Base-by-base conservation (phyloP, 257 asterid species). In the Leptodermis oblonga region DNA sequence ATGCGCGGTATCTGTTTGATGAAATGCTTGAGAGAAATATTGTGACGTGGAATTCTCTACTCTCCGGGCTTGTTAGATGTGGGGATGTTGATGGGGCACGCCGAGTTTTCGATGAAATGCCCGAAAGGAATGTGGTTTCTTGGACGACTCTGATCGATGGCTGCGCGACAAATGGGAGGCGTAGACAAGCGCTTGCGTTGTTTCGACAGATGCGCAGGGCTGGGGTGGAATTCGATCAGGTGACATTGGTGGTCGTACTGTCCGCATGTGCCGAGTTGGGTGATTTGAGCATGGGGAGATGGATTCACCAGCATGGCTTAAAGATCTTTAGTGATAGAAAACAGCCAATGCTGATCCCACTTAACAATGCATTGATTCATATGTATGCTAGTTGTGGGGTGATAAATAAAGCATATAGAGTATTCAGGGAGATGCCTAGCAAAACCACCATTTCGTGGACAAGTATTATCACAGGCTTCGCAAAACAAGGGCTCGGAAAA, bases 131-230 rank as follows among this genome's bases (percentile, higher is more conserved):
- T 74, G 81, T 82, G 2, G 86, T 92, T 36, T 86, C 98, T 1
- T 92, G 97, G 98, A 92, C 96, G n/a, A 83, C 86, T 11, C 80
- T 87, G 95, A 88, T 92, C 45, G 82, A 81, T 7, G 95, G 98
- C 18, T 85, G 81, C n/a, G 80, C 82, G 6, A 82, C 74, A 53
- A 84, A 83, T 8, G 89, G 95, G 78, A 84, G 87, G 73, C 80
- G 84, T 70, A 82, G 82, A 69, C 85, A 85, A 42, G 95, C 97
- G 1, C 45, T 87, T 67, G 45, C 67, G 17, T 67, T 88, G 30
- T 92, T 92, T 28, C 69, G 37, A 41, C 67, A 75, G 67, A 92
- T 92, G 95, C 80, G 62, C 58, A 60, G 62, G 48, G 58, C 68
- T 15, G 26, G 59, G 9, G 73, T 84, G 15, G 92, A 82, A 77